Evolutionary conservation across 805 yeast genomes (phyloP).

Genomic region (Cyberlindnera meyerae): DNA sequence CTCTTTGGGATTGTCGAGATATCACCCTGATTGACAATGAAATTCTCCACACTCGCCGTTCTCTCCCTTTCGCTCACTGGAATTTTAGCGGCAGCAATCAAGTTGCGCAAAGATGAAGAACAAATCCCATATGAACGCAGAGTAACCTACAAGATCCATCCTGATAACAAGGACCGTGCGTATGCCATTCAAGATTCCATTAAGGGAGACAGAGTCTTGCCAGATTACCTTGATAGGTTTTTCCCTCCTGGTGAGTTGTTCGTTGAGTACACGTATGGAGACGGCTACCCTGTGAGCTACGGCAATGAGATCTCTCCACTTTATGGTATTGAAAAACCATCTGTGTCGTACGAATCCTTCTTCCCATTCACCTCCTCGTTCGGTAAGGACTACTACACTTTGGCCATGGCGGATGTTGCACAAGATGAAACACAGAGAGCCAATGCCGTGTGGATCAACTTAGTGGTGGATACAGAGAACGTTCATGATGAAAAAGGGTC

Average conservation of each 20-base stretch:
- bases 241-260: constrained; percentile 17
- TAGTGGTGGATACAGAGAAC: constrained; percentile 7
- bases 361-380: constrained; percentile 10
- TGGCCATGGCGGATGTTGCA: constrained; percentile 18
- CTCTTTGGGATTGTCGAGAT: too few relatives aligned
- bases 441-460: constrained; percentile 20
- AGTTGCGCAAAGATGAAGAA: not conserved
- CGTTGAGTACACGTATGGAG: constrained; percentile 9
- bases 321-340: constrained; percentile 14
- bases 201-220: constrained; percentile 2
- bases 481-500: not conserved
- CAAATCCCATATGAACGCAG: constrained; percentile 5
- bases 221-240: constrained; percentile 15
- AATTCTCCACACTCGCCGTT: not conserved
- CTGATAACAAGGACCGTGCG: constrained; percentile 5
- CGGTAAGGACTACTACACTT: constrained; percentile 6
- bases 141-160: constrained; percentile 7
- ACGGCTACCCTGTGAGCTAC: constrained; percentile 9
- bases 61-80: not conserved
- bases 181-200: constrained; percentile 2
- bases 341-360: constrained; percentile 12
- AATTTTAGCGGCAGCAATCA: not conserved
- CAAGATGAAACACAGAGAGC: constrained; percentile 6
- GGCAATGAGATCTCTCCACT: constrained; percentile 21
- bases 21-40: too few relatives aligned